phyloP scores from a whole-genome alignment of 2,329 filamentous ascomycete species.

The Penicillium sp. region DNA sequence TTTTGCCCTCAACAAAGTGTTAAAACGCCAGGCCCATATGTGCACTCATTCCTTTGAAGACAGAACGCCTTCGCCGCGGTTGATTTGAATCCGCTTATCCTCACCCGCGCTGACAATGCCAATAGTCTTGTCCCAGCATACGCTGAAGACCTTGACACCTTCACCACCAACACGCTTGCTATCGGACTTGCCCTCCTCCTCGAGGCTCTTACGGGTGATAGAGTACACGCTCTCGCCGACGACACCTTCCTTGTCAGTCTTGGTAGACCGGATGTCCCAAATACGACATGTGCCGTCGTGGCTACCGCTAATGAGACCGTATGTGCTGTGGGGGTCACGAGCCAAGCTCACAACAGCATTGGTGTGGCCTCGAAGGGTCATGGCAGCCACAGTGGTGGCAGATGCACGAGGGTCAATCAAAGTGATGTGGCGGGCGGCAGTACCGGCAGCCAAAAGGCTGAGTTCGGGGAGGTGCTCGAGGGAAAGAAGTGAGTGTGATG shows the following conservation, averaged over 20 bases:
- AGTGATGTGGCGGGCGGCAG: conserved; percentile 82
- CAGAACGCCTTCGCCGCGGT: conserved; percentile 62
- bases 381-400: conserved; percentile 73
- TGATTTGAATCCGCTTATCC: conserved; percentile 93
- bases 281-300: conserved; percentile 91
- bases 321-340: conserved; percentile 67
- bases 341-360: conserved; percentile 68
- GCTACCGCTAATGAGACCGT: conserved; percentile 83
- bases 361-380: conserved; percentile 88
- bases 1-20: conserved; percentile 34
- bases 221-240: conserved; percentile 74
- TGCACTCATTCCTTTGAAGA: conserved; percentile 32
- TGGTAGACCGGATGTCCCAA: conserved; percentile 81
- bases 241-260: conserved; percentile 60
- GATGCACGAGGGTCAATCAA: conserved; percentile 87
- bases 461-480: conserved; percentile 71
- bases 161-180: conserved; percentile 69
- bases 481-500: conserved; percentile 79
- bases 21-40: conserved; percentile 33
- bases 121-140: conserved; percentile 81
- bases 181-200: conserved; percentile 62
- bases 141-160: conserved; percentile 85
- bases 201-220: conserved; percentile 73
- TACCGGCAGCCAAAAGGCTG: conserved; percentile 71
- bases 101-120: conserved; percentile 91